These are phyloP conservation scores for Magnusiomyces paraingens DNA, from an alignment of 1,139 yeast species.

Conservation along the genomic window DNA sequence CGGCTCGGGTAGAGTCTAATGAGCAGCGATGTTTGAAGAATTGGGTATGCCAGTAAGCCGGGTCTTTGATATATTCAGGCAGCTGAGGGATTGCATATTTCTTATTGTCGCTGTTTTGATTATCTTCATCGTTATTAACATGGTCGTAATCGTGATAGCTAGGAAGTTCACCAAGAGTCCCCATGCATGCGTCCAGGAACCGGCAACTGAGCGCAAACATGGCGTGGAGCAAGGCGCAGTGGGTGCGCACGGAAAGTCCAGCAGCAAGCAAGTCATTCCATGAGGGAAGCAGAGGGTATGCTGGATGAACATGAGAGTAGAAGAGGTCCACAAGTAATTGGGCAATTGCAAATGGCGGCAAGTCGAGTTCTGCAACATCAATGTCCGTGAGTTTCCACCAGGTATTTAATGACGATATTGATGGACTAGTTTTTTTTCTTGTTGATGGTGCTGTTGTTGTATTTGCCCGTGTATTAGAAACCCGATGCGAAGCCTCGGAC, in stretches of 20 bases:
- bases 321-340: slow-evolving; percentile 41
- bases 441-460: neutral
- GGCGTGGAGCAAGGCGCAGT: slow-evolving; percentile 42
- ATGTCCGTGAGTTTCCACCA: slow-evolving; percentile 6
- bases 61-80: slow-evolving; percentile 20
- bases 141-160: neutral
- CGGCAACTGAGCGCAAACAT: slow-evolving; percentile 43
- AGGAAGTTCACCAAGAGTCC: neutral
- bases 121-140: neutral
- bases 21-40: slow-evolving; percentile 18
- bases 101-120: neutral
- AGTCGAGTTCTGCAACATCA: slow-evolving; percentile 32
- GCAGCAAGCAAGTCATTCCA: slow-evolving; percentile 34
- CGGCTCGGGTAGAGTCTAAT: slow-evolving; percentile 16
- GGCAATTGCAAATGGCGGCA: slow-evolving; percentile 42
- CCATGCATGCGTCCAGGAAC: slow-evolving; percentile 21
- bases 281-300: slow-evolving; percentile 43
- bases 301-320: slow-evolving; percentile 44
- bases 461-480: neutral
- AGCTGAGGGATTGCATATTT: neutral
- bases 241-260: slow-evolving; percentile 34
- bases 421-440: neutral
- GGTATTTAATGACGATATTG: neutral
- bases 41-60: slow-evolving; percentile 24
- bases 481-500: neutral